Conservation (phyloP, 305 asterid species). For the Fraxinus velutina region DNA sequence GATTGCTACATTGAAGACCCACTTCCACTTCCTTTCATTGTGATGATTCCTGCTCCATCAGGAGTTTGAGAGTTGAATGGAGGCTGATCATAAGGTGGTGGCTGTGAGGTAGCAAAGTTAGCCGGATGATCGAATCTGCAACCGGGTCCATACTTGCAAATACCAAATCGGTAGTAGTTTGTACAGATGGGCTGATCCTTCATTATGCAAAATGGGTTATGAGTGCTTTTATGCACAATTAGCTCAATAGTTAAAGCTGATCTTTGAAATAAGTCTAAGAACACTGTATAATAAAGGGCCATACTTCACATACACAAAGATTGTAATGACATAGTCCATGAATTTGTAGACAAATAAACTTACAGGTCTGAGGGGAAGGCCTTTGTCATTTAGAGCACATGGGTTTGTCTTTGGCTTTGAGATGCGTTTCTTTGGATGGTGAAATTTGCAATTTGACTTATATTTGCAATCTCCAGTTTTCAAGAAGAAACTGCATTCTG, state of each 20-base stretch:
- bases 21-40: conserved; percentile 27
- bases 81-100: conserved; percentile 24
- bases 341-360: conserved; percentile 25
- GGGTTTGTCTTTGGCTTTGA: conserved; percentile 39
- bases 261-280: neutral
- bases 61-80: conserved; percentile 18
- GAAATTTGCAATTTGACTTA: conserved; percentile 77
- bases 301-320: neutral
- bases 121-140: conserved; percentile 53
- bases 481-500: conserved; percentile 77
- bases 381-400: conserved; percentile 66
- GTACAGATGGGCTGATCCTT: conserved; percentile 58
- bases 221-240: neutral
- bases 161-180: conserved; percentile 48
- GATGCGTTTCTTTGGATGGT: conserved; percentile 68
- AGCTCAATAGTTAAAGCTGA: neutral
- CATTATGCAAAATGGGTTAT: conserved; percentile 3
- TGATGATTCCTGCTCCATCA: conserved; percentile 20
- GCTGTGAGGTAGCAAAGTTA: conserved; percentile 23
- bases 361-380: conserved; percentile 97
- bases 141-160: conserved; percentile 57
- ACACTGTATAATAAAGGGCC: neutral
- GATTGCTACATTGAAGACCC: conserved; percentile 15
- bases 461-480: conserved; percentile 92
- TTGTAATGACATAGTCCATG: neutral